Evolutionary conservation across 306 rosid species (phyloP).

Genomic region (Parietaria judaica): DNA sequence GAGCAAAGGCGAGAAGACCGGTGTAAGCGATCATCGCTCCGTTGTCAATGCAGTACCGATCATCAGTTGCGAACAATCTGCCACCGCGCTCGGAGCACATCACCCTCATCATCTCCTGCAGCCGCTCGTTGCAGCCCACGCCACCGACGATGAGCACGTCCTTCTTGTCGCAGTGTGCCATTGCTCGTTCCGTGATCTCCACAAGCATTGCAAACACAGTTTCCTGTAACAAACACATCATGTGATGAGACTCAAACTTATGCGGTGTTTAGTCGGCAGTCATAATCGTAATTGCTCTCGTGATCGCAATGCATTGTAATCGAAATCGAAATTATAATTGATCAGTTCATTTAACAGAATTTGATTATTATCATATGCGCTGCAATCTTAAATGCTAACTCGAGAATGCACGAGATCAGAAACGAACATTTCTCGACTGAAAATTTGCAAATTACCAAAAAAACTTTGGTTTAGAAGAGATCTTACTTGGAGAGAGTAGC

Average conservation of each 20-base stretch:
- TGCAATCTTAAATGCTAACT: too few species aligned
- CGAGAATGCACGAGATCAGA: too few species aligned
- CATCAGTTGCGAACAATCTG: conserved; percentile 83
- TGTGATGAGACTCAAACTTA: too few species aligned
- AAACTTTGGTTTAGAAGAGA: not conserved
- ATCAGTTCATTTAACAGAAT: too few species aligned
- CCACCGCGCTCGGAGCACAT: conserved; percentile 94
- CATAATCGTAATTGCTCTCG: too few species aligned
- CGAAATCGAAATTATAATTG: too few species aligned
- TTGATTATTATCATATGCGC: too few species aligned
- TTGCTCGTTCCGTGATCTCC: conserved; percentile 90
- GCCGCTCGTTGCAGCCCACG: conserved; percentile 81
- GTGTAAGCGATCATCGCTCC: conserved; percentile 97
- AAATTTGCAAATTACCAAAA: not conserved
- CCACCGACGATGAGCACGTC: conserved; percentile 95
- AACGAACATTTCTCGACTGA: too few species aligned
- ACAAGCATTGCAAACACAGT: conserved; percentile 87
- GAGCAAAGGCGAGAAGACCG: conserved; percentile 79
- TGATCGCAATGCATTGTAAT: too few species aligned
- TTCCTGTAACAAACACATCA: conserved; percentile 40
- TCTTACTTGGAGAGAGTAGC: conserved; percentile 87
- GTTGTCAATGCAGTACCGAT: conserved; percentile 81
- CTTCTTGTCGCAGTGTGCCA: conserved; percentile 88
- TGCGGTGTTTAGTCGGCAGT: too few species aligned
- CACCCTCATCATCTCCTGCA: conserved; percentile 90